Base-by-base conservation (phyloP, 345 rosid genomes). In the Rubroshorea leprosula region DNA sequence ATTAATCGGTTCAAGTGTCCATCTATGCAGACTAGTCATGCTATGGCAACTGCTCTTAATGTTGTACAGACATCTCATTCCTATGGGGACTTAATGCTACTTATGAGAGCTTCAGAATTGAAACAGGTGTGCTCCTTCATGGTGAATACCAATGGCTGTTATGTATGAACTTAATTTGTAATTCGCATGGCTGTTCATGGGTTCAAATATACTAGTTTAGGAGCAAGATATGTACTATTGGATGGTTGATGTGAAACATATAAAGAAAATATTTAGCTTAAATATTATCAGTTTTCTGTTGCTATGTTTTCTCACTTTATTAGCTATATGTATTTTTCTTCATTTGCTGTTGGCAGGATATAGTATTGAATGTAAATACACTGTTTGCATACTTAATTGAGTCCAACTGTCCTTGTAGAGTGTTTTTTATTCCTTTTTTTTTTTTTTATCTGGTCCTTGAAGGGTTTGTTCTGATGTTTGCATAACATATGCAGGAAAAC, bases 51-150 rank as follows among this genome's bases (percentile, higher is more conserved):
- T 62, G 79, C 94, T 26, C 83, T 89, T 49, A 93, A 93, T 76
- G 97, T 82, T 62, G 78, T 76, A 27, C 94, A 82, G 72, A 89
- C 99, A 47, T 75, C 73, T 44, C 99, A 93, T 79, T 89, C 99
- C 54, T 89, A 72, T 57, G 99, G 90, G 23, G 99, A 93, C 65
- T 47, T 89, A 57, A 78, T 89, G 94, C 88, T 93, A 60, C 83
- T 85, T 22, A 67, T 51, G 68, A 76, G 61, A 79, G 99, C 99
- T 52, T 61, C 85, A 21, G 72, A 87, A 51, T 64, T 68, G 50
- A 72, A 78, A 61, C 76, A 80, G 80, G 99, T 89, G 60, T 51
- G 64, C 21, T 35, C 60, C 55, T n/a, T 54, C 65, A 63, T 53
- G 23, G 1, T 59, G 35, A 16, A 27, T 67, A 47, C 17, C 49